Evolutionary conservation across 2,329 filamentous ascomycete species (phyloP).

Genomic region (Sordariomycetes sp.): DNA sequence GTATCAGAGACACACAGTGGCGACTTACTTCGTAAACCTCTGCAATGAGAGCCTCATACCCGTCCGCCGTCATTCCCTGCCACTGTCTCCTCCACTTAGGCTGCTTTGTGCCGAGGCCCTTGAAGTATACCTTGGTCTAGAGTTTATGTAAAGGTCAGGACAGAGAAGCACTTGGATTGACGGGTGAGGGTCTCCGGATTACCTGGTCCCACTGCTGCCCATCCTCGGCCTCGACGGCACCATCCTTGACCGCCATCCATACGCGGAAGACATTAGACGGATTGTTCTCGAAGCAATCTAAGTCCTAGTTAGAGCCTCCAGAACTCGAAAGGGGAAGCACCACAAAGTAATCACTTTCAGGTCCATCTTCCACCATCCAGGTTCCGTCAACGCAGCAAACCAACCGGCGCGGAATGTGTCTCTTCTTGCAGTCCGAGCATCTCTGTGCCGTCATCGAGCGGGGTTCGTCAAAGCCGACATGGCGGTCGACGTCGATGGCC

Average conservation of each 20-base stretch:
- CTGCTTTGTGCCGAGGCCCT: slow-evolving; percentile 11
- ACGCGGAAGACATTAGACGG: not conserved
- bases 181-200: too few relatives aligned
- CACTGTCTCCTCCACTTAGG: slow-evolving; percentile 10
- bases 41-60: slow-evolving; percentile 11
- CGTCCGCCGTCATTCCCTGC: slow-evolving; percentile 9
- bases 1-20: too few relatives aligned
- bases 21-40: slow-evolving; percentile 12
- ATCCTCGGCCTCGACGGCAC: not conserved
- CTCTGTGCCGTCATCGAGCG: not conserved
- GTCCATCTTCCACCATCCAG: not conserved
- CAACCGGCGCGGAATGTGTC: not conserved
- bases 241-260: not conserved
- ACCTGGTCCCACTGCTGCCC: not conserved
- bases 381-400: not conserved
- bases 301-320: too few relatives aligned
- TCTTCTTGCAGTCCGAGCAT: not conserved
- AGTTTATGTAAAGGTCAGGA: too few relatives aligned
- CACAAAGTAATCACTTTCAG: too few relatives aligned
- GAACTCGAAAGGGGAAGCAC: too few relatives aligned
- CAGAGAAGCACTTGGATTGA: too few relatives aligned
- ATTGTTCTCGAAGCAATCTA: not conserved
- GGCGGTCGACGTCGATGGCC: not conserved
- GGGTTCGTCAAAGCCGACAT: not conserved
- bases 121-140: slow-evolving; percentile 5